Base-by-base conservation (phyloP, 176 grass and related monocot genomes). In the Hyparrhenia diplandra region DNA sequence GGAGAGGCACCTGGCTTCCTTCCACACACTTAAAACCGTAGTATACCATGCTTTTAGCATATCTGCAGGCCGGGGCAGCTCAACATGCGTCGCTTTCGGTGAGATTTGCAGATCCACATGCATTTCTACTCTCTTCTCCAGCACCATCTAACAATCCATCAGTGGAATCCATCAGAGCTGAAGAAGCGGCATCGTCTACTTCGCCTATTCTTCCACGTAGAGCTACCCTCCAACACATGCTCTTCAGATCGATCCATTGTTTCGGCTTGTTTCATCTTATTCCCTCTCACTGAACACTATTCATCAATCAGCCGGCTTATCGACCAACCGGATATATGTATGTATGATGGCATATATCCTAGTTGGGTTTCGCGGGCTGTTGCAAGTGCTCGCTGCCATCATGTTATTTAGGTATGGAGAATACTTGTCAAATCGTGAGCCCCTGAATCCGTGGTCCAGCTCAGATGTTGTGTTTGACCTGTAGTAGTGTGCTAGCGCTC, bases 81-180 rank as follows among this genome's bases (percentile, higher is more conserved):
- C 76, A 87, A 77, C 57, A 84, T 84, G 43, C 6, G 80, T 87
- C 71, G 60, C 76, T 87, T 64, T 87, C 85, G 47, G 63, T 1
- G 58, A 40, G 87, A 89, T 85, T 82, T 89, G 55, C 37, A 85
- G 83, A 89, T 89, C 87, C 77, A 77, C 65, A 66, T 85, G 83
- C 73, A 85, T 89, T 85, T 57, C 20, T n/a, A 3, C 7, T 54
- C 51, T 55, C 20, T 55, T n/a, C 52, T 55, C 46, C 43, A 82
- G 87, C 87, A 82, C 72, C 72, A 82, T 67, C 68, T 0, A 10
- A 27, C 34, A 10, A 58, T 58, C 35, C n/a, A 12, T 25, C 28
- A 66, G 78, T 77, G 83, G 10, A 10, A 23, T 24, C 10, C 20
- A 60, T 24, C 55, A 11, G 40, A 24, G 68, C 8, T 21, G n/a